Percentiles rank a stretch among this genome's conserved stretches.
Conservation (phyloP, 352 stramenopile genomes). For the Pythium rhizo-oryzae region DNA sequence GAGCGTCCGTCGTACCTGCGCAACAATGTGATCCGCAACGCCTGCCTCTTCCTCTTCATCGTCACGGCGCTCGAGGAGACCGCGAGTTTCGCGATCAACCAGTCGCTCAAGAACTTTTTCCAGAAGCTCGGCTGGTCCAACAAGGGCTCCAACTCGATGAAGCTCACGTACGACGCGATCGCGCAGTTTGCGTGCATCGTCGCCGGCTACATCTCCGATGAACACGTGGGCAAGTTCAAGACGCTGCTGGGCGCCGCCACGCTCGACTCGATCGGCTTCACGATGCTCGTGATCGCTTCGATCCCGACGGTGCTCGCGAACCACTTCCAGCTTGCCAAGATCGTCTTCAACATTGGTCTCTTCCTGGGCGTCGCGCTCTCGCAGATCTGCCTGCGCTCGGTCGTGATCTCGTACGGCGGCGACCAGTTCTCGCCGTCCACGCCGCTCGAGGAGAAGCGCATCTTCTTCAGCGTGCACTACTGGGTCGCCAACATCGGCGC, state of each 20-base stretch:
- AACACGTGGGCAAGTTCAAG: constrained; percentile 32
- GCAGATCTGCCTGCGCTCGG: constrained; percentile 31
- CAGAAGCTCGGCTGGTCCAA: constrained; percentile 32
- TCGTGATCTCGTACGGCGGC: constrained; percentile 34
- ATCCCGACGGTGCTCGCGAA: constrained; percentile 28
- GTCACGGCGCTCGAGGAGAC: constrained; percentile 32
- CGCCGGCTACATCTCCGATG: constrained; percentile 36
- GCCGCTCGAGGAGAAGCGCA: constrained; percentile 26
- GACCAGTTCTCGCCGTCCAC: constrained; percentile 36
- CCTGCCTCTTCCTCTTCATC: constrained; percentile 34
- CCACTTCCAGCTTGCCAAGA: constrained; percentile 15
- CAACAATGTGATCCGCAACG: constrained; percentile 32
- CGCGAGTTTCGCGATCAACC: constrained; percentile 37
- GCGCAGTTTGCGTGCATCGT: constrained; percentile 32
- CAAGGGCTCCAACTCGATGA: constrained; percentile 36
- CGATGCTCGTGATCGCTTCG: constrained; percentile 25
- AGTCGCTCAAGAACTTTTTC: constrained; percentile 40
- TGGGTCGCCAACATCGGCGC: constrained; percentile 58
- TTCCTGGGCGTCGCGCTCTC: constrained; percentile 33
- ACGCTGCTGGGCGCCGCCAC: constrained; percentile 33
- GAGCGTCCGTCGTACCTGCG: constrained; percentile 14
- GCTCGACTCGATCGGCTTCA: constrained; percentile 31
- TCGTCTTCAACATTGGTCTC: constrained; percentile 32
- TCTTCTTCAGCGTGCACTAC: constrained; percentile 65
- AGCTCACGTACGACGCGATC: constrained; percentile 35